Conservation (phyloP, 2,329 filamentous ascomycete species). For the Hypoxylon sp. region DNA sequence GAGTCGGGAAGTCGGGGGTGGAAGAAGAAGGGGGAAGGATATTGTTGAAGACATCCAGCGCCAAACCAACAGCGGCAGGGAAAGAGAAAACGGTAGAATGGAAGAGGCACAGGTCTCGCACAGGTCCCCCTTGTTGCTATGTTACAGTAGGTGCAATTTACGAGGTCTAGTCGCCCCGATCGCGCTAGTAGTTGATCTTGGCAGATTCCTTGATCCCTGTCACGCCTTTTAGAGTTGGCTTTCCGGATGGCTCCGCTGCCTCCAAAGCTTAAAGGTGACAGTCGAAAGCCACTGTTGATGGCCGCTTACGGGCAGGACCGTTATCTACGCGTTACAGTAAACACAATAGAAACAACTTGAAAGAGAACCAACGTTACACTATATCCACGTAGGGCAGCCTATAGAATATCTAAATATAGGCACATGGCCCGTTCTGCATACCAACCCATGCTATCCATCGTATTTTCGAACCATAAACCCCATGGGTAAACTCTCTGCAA, state of each 20-base stretch:
- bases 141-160: slow-evolving; percentile 18
- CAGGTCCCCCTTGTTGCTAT: slow-evolving; percentile 17
- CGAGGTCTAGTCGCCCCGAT: slow-evolving; percentile 33
- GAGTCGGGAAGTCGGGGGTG: background rate
- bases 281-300: slow-evolving; percentile 5
- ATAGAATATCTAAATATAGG: slow-evolving; percentile 35
- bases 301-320: slow-evolving; percentile 13
- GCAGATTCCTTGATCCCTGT: slow-evolving; percentile 39
- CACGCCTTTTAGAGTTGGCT: slow-evolving; percentile 27
- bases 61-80: slow-evolving; percentile 22
- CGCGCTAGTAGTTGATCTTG: slow-evolving; percentile 38
- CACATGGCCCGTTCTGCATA: slow-evolving; percentile 12
- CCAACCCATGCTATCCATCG: background rate
- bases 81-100: slow-evolving; percentile 27
- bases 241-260: slow-evolving; percentile 29
- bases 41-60: slow-evolving; percentile 22
- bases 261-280: background rate
- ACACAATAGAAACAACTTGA: background rate
- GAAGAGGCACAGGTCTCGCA: slow-evolving; percentile 17
- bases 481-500: slow-evolving; percentile 16
- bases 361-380: slow-evolving; percentile 10
- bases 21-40: slow-evolving; percentile 1
- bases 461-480: slow-evolving; percentile 22
- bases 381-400: slow-evolving; percentile 10
- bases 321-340: slow-evolving; percentile 20